Percentiles rank a stretch among this genome's conserved stretches.
These are phyloP conservation scores for Pseudogymnoascus sp. DNA, from an alignment of 2,329 filamentous ascomycete genomes.

Conservation along the genomic window DNA sequence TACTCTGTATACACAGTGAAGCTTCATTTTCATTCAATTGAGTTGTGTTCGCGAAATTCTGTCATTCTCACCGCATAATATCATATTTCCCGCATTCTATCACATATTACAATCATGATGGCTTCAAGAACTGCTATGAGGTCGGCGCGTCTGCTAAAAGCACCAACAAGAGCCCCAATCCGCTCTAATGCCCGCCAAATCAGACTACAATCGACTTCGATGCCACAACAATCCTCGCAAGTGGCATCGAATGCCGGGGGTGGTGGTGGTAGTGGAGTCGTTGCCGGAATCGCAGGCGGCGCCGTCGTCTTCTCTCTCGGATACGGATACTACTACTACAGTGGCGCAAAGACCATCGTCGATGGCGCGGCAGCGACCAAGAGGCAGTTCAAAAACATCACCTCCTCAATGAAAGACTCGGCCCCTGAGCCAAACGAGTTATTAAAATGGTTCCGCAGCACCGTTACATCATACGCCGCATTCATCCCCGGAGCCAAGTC, in stretches of 20 bases:
- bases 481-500: constrained; percentile 65
- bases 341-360: constrained; percentile 39
- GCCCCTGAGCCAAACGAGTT: constrained; percentile 63
- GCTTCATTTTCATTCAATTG: neutral
- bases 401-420: constrained; percentile 53
- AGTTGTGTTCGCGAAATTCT: neutral
- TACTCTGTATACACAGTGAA: neutral
- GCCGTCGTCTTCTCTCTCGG: constrained; percentile 39
- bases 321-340: constrained; percentile 49
- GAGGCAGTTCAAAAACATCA: constrained; percentile 53
- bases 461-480: constrained; percentile 61
- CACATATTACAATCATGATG: constrained; percentile 18
- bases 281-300: constrained; percentile 46
- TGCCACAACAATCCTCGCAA: constrained; percentile 17
- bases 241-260: constrained; percentile 21
- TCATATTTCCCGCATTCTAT: neutral
- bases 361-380: constrained; percentile 50
- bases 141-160: constrained; percentile 21
- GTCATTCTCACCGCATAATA: neutral
- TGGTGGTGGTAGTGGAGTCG: constrained; percentile 35
- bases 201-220: constrained; percentile 17
- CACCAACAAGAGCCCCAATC: constrained; percentile 19
- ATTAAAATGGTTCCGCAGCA: constrained; percentile 57
- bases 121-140: constrained; percentile 26
- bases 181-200: constrained; percentile 29